Percentiles rank a stretch among this genome's conserved stretches.
Evolutionary conservation across 2,329 filamentous ascomycete genomes (phyloP).

Genomic region (Phaeosphaeriaceae sp.): DNA sequence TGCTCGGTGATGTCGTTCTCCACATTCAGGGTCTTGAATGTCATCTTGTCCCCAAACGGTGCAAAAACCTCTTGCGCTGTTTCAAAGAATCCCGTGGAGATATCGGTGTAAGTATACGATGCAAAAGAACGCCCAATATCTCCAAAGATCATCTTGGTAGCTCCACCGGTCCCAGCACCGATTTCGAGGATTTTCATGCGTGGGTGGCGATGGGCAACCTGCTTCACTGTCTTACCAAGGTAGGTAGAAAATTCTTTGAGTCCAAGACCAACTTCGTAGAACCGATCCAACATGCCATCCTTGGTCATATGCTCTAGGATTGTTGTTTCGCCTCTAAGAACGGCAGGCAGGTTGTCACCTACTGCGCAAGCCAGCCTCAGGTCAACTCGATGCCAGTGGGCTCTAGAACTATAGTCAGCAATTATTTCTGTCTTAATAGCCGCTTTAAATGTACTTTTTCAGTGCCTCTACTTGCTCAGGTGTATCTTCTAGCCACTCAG

Average conservation of each 20-base stretch:
- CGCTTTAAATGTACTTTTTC: no score
- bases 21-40: constrained; percentile 15
- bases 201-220: no score
- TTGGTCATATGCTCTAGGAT: constrained; percentile 6
- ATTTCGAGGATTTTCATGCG: not conserved
- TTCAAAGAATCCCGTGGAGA: constrained; percentile 7
- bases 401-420: no score
- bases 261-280: no score
- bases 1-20: constrained; percentile 12
- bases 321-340: not conserved
- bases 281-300: no score
- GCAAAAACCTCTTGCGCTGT: not conserved
- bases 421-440: no score
- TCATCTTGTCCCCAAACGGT: constrained; percentile 8
- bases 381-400: not conserved
- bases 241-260: no score
- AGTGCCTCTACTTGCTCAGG: no score
- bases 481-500: no score
- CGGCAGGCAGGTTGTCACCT: constrained; percentile 1
- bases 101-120: constrained; percentile 25
- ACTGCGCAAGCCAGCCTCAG: constrained; percentile 8
- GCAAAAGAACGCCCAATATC: constrained; percentile 5
- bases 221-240: no score
- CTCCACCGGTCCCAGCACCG: constrained; percentile 1
- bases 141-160: constrained; percentile 9